Evolutionary conservation across 2,329 filamentous ascomycete genomes (phyloP), one percentile per base, ranked within the genome.

Genomic region (Gaeumannomyces sp.): DNA sequence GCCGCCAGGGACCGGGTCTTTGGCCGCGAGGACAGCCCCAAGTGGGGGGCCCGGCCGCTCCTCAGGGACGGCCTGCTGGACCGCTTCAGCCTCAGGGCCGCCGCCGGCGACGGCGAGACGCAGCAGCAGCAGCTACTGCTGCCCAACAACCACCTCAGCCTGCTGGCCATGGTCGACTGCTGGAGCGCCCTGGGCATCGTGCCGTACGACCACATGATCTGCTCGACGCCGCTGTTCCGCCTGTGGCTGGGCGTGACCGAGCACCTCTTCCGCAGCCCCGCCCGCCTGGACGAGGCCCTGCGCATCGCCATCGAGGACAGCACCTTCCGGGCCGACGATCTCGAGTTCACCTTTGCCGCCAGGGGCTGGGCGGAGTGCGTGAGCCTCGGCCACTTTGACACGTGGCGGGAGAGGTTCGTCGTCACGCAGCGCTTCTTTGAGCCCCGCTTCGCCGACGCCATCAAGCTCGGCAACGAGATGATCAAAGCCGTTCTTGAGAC

Each of bases 131-230:
- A 28, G 35, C 35, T 14, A 13, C 27, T 77, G 69, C 70, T 92
- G 27, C 92, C 90, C 64, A 99, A 99, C 78, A 99, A 95, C 74
- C 96, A 99, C 76, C 84, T 99, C 35, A 93, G 89, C 74, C 82
- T 99, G 65, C 83, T 99, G 59, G 95, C 93, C 60, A 99, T 99
- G 86, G 96, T 98, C 59, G 95, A 99, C 79, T 98, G 94, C 78
- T 99, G 95, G 95, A 95, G 91, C 74, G 91, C 92, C 70, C 84
- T 98, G 60, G 90, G 88, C 45, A 99, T 97, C 71, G 90, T 96
- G 61, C 95, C 95, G 0, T 99, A 99, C 76, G 94, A 99, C 77
- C 96, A 99, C 80, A 99, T 99, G 93, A 96, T 99, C 70, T 99
- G 95, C 80, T 97, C 93, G 64, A 99, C 95, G 56, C 95, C 95